Percentiles rank a stretch among this genome's conserved stretches.
Evolutionary conservation across 1,284 basidiomycete species (phyloP).

Genomic region (Sanghuangporus sanghuang): DNA sequence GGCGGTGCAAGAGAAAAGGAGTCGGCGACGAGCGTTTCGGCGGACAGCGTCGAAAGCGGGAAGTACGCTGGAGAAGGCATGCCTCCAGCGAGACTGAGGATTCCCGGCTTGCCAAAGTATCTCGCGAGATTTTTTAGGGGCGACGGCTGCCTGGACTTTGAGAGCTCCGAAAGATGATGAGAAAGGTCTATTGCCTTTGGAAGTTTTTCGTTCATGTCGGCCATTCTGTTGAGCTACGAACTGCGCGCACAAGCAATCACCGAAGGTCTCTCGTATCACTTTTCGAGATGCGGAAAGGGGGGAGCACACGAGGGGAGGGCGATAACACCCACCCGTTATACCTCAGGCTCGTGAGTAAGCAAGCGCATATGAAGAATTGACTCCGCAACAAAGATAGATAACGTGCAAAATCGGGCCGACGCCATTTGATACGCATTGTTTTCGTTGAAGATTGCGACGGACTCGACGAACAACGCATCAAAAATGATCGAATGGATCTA

Average conservation of each 20-base stretch:
- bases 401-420: background rate
- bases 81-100: constrained; percentile 57
- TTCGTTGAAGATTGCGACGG: background rate
- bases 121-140: constrained; percentile 63
- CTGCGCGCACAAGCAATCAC: background rate
- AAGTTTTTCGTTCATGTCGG: constrained; percentile 1
- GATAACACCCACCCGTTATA: background rate
- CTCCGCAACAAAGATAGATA: background rate
- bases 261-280: too few species aligned
- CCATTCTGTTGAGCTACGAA: background rate
- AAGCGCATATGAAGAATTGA: background rate
- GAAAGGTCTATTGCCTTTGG: constrained; percentile 49
- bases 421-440: background rate
- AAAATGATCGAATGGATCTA: background rate
- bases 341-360: background rate
- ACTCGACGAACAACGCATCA: background rate
- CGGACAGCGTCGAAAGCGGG: constrained; percentile 54
- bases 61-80: constrained; percentile 58
- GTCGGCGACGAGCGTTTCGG: constrained; percentile 35
- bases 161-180: constrained; percentile 53
- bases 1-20: constrained; percentile 30
- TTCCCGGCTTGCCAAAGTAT: constrained; percentile 45
- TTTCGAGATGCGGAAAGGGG: background rate
- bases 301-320: background rate
- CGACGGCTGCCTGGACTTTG: constrained; percentile 46